Evolutionary conservation across 2,329 filamentous ascomycete species (phyloP).

Genomic region (Aotearoamyces nothofagi): DNA sequence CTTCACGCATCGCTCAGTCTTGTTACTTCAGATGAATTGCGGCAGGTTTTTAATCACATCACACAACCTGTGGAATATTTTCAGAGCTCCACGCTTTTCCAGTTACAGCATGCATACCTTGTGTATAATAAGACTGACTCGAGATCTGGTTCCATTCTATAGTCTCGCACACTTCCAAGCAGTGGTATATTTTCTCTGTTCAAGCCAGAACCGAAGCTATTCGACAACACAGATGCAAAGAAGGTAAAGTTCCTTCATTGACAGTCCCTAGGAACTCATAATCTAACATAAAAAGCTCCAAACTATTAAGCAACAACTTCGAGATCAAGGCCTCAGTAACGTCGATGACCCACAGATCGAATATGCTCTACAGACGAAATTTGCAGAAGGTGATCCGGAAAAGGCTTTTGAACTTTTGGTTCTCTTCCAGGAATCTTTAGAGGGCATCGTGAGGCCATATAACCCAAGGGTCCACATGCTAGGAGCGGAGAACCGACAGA

Average conservation of each 20-base stretch:
- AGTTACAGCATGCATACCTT: conserved; percentile 7
- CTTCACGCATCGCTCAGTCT: not conserved
- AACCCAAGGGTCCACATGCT: conserved; percentile 56
- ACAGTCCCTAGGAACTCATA: not conserved
- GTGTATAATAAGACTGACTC: conserved; percentile 10
- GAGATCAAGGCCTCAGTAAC: conserved; percentile 33
- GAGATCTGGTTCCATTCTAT: conserved; percentile 7
- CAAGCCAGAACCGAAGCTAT: conserved; percentile 42
- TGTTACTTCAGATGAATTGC: not conserved
- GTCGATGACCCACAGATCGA: conserved; percentile 46
- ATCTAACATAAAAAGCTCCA: conserved; percentile 26
- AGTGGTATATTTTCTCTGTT: conserved; percentile 50
- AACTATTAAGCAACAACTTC: conserved; percentile 33
- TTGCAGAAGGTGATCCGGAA: conserved; percentile 54
- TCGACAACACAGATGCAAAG: conserved; percentile 36
- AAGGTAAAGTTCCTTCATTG: conserved; percentile 7
- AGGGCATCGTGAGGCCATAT: conserved; percentile 64
- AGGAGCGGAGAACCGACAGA: conserved; percentile 73
- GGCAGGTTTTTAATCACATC: not conserved
- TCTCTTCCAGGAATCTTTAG: conserved; percentile 66
- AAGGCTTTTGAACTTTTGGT: conserved; percentile 64
- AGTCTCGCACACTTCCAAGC: conserved; percentile 36
- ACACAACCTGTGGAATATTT: not conserved
- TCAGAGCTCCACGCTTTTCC: not conserved
- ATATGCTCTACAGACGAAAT: conserved; percentile 45